phyloP scores from a whole-genome alignment of 305 asterid genomes.

The Fraxinus velutina region DNA sequence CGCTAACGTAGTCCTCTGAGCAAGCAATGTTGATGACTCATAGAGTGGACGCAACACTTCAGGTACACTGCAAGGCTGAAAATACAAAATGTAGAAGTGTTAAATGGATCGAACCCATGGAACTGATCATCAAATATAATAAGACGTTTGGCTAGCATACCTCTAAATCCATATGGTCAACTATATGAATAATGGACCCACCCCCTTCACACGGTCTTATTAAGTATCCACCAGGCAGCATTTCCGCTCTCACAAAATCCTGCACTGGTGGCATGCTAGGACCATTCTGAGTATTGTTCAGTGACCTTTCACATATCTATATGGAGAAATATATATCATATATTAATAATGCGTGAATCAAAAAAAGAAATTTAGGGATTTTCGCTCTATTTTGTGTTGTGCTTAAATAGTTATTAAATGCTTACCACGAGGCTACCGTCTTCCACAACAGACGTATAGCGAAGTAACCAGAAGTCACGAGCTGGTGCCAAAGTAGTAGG shows the following conservation, averaged over 20 bases:
- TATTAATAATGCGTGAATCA: background rate
- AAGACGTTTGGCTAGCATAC: constrained; percentile 32
- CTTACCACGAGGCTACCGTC: constrained; percentile 96
- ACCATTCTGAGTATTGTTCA: constrained; percentile 91
- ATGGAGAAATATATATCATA: background rate
- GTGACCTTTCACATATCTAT: constrained; percentile 87
- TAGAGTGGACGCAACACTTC: constrained; percentile 92
- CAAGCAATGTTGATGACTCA: constrained; percentile 75
- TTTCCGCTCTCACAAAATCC: constrained; percentile 77
- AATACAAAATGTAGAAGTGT: background rate
- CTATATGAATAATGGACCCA: constrained; percentile 87
- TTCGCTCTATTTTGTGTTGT: background rate
- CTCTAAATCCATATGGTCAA: constrained; percentile 90
- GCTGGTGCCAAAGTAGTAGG: constrained; percentile 91
- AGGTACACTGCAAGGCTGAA: constrained; percentile 97
- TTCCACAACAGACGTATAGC: constrained; percentile 91
- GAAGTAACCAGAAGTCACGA: constrained; percentile 93
- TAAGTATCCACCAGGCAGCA: constrained; percentile 89
- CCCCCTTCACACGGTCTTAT: constrained; percentile 98
- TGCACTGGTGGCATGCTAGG: constrained; percentile 92
- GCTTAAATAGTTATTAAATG: background rate
- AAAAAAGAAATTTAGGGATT: background rate
- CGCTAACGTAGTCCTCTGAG: constrained; percentile 89
- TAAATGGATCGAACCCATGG: constrained; percentile 5
- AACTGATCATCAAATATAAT: background rate